A percentile compares a stretch with the other conserved stretches of the same genome.
phyloP scores from a whole-genome alignment of 192 early-diverging fungal species.

The Piromyces finnis region DNA sequence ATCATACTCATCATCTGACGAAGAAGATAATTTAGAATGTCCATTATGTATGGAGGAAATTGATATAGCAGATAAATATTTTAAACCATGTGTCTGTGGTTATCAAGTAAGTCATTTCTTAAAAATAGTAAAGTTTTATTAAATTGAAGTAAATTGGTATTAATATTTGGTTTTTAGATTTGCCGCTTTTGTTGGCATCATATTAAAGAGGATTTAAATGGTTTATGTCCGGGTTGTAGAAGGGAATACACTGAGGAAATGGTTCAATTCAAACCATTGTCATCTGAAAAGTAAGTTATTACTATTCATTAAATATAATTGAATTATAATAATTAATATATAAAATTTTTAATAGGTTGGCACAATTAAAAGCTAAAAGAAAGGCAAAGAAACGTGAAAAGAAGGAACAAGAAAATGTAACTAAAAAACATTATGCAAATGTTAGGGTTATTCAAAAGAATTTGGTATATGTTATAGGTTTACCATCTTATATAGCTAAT shows the following conservation, averaged over 20 bases:
- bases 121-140: too few relatives aligned
- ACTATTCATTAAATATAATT: too few relatives aligned
- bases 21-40: constrained; percentile 85
- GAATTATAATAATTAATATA: too few relatives aligned
- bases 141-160: too few relatives aligned
- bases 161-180: constrained; percentile 44
- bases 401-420: constrained; percentile 52
- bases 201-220: constrained; percentile 86
- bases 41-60: constrained; percentile 98
- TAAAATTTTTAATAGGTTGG: constrained; percentile 17
- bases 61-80: constrained; percentile 86
- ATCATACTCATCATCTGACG: background rate
- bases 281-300: constrained; percentile 73
- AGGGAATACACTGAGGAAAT: constrained; percentile 77
- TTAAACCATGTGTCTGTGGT: constrained; percentile 93
- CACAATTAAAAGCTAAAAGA: constrained; percentile 58
- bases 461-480: constrained; percentile 88
- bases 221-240: constrained; percentile 88
- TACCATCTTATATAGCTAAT: constrained; percentile 64
- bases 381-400: constrained; percentile 80
- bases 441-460: constrained; percentile 94
- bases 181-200: constrained; percentile 99
- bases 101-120: constrained; percentile 93
- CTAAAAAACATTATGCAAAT: constrained; percentile 46
- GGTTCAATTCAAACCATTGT: constrained; percentile 52